A percentile compares a stretch with the other conserved stretches of the same genome.
These are phyloP conservation scores for Arabidopsis thaliana DNA, from an alignment of 345 rosid species.

Conservation along the genomic window DNA sequence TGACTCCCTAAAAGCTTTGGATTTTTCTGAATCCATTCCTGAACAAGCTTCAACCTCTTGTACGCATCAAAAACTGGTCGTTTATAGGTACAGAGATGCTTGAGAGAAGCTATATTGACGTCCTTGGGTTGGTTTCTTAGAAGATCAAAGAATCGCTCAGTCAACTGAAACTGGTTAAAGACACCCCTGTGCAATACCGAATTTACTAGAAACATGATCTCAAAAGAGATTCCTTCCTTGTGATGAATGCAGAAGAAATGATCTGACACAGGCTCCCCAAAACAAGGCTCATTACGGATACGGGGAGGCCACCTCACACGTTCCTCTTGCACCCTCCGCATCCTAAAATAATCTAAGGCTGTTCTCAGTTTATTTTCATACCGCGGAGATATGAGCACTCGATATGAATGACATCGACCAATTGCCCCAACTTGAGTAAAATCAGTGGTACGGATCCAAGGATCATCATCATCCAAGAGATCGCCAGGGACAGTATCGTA, in stretches of 20 bases:
- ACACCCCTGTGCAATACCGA: constrained; percentile 74
- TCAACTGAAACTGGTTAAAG: constrained; percentile 69
- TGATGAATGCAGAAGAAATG: constrained; percentile 63
- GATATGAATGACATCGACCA: constrained; percentile 69
- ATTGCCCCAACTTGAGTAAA: constrained; percentile 74
- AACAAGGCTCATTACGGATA: constrained; percentile 63
- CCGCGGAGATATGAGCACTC: constrained; percentile 60
- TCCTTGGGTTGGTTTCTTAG: constrained; percentile 62
- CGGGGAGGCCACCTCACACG: constrained; percentile 48
- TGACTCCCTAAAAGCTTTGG: constrained; percentile 56
- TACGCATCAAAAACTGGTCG: constrained; percentile 67
- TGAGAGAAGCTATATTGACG: constrained; percentile 71
- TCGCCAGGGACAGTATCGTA: constrained; percentile 59
- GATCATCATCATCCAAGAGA: constrained; percentile 93
- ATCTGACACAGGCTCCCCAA: constrained; percentile 61
- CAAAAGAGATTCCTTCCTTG: constrained; percentile 62
- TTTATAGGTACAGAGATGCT: constrained; percentile 68
- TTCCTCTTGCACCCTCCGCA: constrained; percentile 59
- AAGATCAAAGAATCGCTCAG: constrained; percentile 64
- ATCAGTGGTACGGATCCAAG: constrained; percentile 94
- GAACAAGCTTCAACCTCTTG: constrained; percentile 61
- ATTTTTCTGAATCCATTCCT: constrained; percentile 68
- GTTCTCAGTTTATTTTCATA: constrained; percentile 62
- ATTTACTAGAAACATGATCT: constrained; percentile 71
- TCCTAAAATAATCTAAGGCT: constrained; percentile 56